Evolutionary conservation across 2,329 filamentous ascomycete genomes (phyloP), one percentile per base, ranked within the genome.

Genomic region (Colletotrichum costaricense): DNA sequence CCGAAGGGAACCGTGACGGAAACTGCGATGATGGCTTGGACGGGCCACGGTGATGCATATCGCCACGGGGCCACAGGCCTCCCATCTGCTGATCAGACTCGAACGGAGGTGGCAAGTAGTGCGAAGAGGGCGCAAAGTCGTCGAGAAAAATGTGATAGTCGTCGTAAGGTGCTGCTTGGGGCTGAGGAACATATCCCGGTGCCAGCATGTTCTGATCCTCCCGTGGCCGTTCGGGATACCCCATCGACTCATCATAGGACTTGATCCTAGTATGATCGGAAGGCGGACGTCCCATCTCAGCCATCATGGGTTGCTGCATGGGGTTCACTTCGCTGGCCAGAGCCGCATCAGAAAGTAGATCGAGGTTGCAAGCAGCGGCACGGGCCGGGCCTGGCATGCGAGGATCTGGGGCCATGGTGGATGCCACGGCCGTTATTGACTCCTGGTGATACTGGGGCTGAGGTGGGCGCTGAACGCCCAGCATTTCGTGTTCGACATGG

Each of bases 131-230:
- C 11, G 84, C 83, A 75, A 89, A 88, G 63, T 91, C 89, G 77
- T 91, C 89, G 65, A 91, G 80, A 72, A 91, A 91, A 14, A 90
- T 79, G 72, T 90, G 89, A 74, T 91, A 91, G 75, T 90, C 88
- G 69, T 90, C 88, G 73, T 88, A 88, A 1, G 81, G 78, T 1
- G 86, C 79, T 3, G 80, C 78, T 4, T 82, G 82, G 56, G 81
- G 79, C 62, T 85, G 83, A 9, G 81, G 80, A 1, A 82, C 76
- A 59, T 85, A 84, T 3, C 82, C 83, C 2, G 85, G 81, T 4
- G 84, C 78, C 66, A 88, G 79, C 6, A 83, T 80, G 2, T 82
- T 82, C 4, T 82, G 79, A 16, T 89, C 86, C 24, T 87, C 87
- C 42, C 87, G 83, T 26, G 82, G 81, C 14, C 88, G 86, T 38